Evolutionary conservation across 2,329 filamentous ascomycete genomes (phyloP).

Genomic region (Mariannaea sp.): DNA sequence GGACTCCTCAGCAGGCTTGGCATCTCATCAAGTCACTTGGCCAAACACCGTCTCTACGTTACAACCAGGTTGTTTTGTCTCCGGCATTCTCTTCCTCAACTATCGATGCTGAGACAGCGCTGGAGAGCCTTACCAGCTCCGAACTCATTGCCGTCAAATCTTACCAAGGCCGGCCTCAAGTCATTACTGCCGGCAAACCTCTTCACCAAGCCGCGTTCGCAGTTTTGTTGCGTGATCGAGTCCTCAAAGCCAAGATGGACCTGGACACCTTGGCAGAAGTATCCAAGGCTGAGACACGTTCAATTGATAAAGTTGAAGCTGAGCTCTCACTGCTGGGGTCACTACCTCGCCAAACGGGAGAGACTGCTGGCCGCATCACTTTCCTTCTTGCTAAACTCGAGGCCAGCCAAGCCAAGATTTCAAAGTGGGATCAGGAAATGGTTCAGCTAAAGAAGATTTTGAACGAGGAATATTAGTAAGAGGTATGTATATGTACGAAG

Average conservation of each 20-base stretch:
- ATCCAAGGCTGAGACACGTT: slow-evolving; percentile 72
- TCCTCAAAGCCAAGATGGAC: slow-evolving; percentile 75
- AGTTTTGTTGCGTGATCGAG: slow-evolving; percentile 70
- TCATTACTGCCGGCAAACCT: slow-evolving; percentile 80
- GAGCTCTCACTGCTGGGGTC: slow-evolving; percentile 75
- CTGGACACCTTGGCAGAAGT: slow-evolving; percentile 71
- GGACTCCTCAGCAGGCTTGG: slow-evolving; percentile 90
- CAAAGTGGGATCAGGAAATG: slow-evolving; percentile 74
- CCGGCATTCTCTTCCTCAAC: slow-evolving; percentile 68
- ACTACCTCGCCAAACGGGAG: slow-evolving; percentile 71
- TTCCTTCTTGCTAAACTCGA: slow-evolving; percentile 78
- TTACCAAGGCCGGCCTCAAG: slow-evolving; percentile 75
- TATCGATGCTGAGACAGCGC: slow-evolving; percentile 70
- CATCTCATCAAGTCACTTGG: slow-evolving; percentile 80
- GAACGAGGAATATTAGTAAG: slow-evolving; percentile 48
- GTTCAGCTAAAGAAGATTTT: slow-evolving; percentile 70
- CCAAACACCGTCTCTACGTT: slow-evolving; percentile 69
- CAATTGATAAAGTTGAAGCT: slow-evolving; percentile 76
- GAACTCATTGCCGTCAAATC: slow-evolving; percentile 82
- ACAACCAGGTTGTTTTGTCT: slow-evolving; percentile 82
- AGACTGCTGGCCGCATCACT: slow-evolving; percentile 67
- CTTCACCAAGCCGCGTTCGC: slow-evolving; percentile 86
- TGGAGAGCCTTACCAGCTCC: slow-evolving; percentile 80
- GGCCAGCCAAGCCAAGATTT: slow-evolving; percentile 74
- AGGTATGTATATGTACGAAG: slow-evolving; percentile 24